Base-by-base conservation (phyloP, 2,329 filamentous ascomycete species). In the Pseudopyrenochaeta lycopersici region DNA sequence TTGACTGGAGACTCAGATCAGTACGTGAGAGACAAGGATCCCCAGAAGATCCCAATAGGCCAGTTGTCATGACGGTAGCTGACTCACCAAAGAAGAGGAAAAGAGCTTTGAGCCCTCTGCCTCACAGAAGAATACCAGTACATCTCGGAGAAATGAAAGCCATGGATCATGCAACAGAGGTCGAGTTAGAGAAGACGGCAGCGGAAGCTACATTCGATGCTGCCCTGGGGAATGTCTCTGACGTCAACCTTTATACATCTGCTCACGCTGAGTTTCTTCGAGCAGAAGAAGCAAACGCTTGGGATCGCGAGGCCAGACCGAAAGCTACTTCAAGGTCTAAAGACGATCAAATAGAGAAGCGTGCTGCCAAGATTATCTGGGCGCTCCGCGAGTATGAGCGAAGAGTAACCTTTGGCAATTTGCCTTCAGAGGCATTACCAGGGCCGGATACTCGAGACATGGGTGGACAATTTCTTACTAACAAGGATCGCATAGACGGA, bases 391-490 rank as follows among this genome's bases (percentile, higher is more conserved):
- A 81, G 51, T 68, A 75, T 58, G 79, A 81, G 58, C 68, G 79
- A 3, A 63, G 66, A 21, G 55, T 66, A 2, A 63, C 75, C 0
- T 81, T 78, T 48, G 79, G 79, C 15, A 80, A 80, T 46, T 49
- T 71, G 6, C 69, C 78, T 1, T 72, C 75, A 2, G 79, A 81
- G 62, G 70, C 69, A 0, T 64, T 81, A 4, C 79, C 79, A 14
- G 67, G 56, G 2, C 52, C 65, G 1, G 48, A 73, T 0, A 76
- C 77, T 4, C 66, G 67, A n/a, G 79, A 81, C 46, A 79, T 81
- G 77, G 79, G 79, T 9, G 79, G 79, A 7, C 77, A 78, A 31
- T 81, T 80, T 51, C 67, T 81, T 2, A 76, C 76, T 17, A 80
- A 80, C 63, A 77, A 76, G 54, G 58, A 68, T 3, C 71, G 76